phyloP scores from a whole-genome alignment of 1,284 basidiomycete species.

The Flammula alnicola region DNA sequence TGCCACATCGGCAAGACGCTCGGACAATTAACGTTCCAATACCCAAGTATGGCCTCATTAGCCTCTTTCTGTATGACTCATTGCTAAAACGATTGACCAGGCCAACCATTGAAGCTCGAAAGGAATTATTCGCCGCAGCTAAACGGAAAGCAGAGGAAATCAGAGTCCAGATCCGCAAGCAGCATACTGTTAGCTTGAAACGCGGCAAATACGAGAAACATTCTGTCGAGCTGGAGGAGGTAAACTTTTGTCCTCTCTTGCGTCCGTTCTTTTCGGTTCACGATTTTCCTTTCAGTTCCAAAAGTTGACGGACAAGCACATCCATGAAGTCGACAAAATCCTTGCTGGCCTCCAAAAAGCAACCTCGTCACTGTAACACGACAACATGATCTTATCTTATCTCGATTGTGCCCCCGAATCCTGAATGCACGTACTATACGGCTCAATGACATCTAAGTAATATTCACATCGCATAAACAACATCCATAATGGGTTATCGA shows the following conservation, averaged over 20 bases:
- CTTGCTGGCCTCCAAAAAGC: conserved; percentile 67
- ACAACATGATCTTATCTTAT: too few species aligned
- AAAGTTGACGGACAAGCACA: conserved; percentile 63
- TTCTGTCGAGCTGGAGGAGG: conserved; percentile 68
- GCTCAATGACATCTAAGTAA: too few species aligned
- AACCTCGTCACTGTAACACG: too few species aligned
- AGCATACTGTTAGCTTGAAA: conserved; percentile 67
- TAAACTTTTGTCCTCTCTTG: conserved; percentile 31
- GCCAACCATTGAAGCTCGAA: conserved; percentile 74
- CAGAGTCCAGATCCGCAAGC: conserved; percentile 72
- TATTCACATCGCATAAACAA: too few species aligned
- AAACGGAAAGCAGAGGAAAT: conserved; percentile 73
- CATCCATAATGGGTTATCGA: too few species aligned
- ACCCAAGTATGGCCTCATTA: conserved; percentile 59
- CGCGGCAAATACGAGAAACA: conserved; percentile 70
- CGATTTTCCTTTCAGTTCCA: conserved; percentile 58
- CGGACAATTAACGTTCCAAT: conserved; percentile 78
- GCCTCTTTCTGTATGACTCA: neutral
- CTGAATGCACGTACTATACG: too few species aligned
- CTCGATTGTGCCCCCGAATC: too few species aligned
- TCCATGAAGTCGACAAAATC: conserved; percentile 68
- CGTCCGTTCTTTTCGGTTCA: neutral
- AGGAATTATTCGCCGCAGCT: conserved; percentile 55
- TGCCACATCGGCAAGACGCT: conserved; percentile 69
- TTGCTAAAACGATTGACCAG: conserved; percentile 39